Base-by-base conservation (phyloP, 2,329 filamentous ascomycete species). In the Nemania abortiva region DNA sequence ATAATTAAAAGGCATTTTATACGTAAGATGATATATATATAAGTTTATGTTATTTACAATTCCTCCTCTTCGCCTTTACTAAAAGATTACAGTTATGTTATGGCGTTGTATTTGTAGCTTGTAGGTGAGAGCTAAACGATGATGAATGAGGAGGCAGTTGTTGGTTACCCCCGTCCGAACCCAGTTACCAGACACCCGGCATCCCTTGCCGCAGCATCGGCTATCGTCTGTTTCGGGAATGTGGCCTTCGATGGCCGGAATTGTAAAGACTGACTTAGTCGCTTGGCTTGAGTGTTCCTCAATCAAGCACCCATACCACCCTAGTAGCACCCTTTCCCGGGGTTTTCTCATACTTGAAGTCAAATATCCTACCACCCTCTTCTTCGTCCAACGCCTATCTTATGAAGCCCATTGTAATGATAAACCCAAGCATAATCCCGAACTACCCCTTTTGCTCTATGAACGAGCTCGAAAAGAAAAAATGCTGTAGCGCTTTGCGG, bases 371-470 rank as follows among this genome's bases (percentile, higher is more conserved):
- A 39, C 52, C 42, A 58, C 31, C 22, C 22, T 42, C 39, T 29
- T 47, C 29, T 45, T 60, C 37, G 22, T 56, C 59, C 15, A 66
- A 68, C 58, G 54, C 69, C 58, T 57, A 20, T 53, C 27, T 49
- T 24, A 54, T 65, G 52, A 57, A 60, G 27, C 31, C 24, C 58
- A 56, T 20, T 20, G 6, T 37, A 18, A 47, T 63, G 22, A 53
- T 9, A 65, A 56, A 24, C 53, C 53, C 53, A 57, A 71, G n/a
- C 63, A 66, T 66, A 64, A 45, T 63, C 29, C 52, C 37, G 55
- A 69, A 49, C 39, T 10, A 50, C 13, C 50, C 34, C 54, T 27
- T 29, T 37, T 55, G 39, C 54, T 63, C 37, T 31, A 29, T 6
- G 13, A 37, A 42, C 15, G 45, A 69, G 57, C 54, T 50, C 45